Evolutionary conservation across 345 rosid species (phyloP), one percentile per base, ranked within the genome.

Genomic region (Linum usitatissimum): DNA sequence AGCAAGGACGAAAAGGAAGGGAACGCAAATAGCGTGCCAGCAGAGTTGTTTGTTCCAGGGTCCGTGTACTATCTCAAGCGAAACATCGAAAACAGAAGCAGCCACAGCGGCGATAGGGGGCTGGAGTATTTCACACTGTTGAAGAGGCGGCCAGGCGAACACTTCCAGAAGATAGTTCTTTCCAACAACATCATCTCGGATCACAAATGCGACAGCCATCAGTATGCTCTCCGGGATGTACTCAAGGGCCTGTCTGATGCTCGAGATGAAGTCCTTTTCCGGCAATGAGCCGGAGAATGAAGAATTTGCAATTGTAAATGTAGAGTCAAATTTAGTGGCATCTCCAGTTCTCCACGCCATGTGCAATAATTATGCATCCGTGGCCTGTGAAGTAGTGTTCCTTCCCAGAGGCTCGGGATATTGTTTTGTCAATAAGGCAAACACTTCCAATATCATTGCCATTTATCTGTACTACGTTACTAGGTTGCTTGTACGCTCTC

Each of bases 121-220:
- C 70, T 65, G 31, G 86, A 87, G 61, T 81, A 68, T 77, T 93
- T 79, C 75, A 84, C 79, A 6, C 86, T 90, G n/a, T 83, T 84
- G 95, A 84, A 78, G 76, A 80, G 97, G 76, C 76, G 78, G 72
- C 88, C 90, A 14, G 90, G 86, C 61, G 87, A 86, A 67, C 97
- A 93, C 75, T 86, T 86, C 71, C 95, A 84, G 78, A 82, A 81
- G 73, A 93, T 93, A 73, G 74, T 90, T 66, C 86, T 93, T 38
- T 80, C 97, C 3, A 78, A 83, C 77, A 90, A 87, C 77, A 68
- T 93, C 69, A 80, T 90, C 63, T 82, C 88, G 7, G 96, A 90
- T 66, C 99, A 93, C 69, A 86, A 80, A 74, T 93, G 97, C 36
- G 97, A 86, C 68, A 84, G 84, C 78, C 99, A 93, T 74, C 83